A percentile compares a stretch with the other conserved stretches of the same genome.
Evolutionary conservation across 2,329 filamentous ascomycete species (phyloP).

Genomic region (Microcyclospora pomicola): DNA sequence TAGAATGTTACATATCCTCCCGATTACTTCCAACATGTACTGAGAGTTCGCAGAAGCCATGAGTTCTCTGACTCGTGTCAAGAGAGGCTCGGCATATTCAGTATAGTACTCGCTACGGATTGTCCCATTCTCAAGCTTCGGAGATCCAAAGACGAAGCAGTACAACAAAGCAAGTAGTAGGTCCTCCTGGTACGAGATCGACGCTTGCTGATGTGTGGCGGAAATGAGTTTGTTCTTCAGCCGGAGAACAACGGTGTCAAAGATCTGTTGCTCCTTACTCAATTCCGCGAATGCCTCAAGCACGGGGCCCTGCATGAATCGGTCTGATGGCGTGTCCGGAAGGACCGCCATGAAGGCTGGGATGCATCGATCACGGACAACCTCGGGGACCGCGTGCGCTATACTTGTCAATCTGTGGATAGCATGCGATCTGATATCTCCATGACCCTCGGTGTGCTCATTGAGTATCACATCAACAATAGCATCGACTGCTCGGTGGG

Average conservation of each 20-base stretch:
- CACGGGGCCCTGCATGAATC: conserved; percentile 38
- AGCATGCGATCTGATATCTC: conserved; percentile 44
- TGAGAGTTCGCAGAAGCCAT: not conserved
- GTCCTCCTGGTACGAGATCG: conserved; percentile 42
- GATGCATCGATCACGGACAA: conserved; percentile 51
- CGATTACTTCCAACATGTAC: conserved; percentile 44
- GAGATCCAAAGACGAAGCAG: conserved; percentile 40
- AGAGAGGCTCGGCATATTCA: conserved; percentile 32
- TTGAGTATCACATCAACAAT: conserved; percentile 48
- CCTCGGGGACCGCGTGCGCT: conserved; percentile 46
- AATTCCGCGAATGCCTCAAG: conserved; percentile 53
- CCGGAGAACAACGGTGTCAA: conserved; percentile 48
- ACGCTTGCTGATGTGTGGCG: conserved; percentile 38
- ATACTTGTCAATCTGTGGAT: conserved; percentile 46
- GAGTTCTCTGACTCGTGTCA: not conserved
- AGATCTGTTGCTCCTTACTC: conserved; percentile 46
- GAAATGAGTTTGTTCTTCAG: conserved; percentile 49
- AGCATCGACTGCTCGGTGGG: conserved; percentile 41
- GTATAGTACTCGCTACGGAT: conserved; percentile 30
- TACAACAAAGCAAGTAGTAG: conserved; percentile 49
- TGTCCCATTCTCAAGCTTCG: conserved; percentile 32
- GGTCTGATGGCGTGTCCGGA: conserved; percentile 35
- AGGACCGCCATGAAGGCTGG: conserved; percentile 52
- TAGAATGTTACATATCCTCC: conserved; percentile 46
- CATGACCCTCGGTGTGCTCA: conserved; percentile 41